These are phyloP conservation scores for Hypoxylon rubiginosum DNA, from an alignment of 2,329 filamentous ascomycete genomes.

Conservation along the genomic window DNA sequence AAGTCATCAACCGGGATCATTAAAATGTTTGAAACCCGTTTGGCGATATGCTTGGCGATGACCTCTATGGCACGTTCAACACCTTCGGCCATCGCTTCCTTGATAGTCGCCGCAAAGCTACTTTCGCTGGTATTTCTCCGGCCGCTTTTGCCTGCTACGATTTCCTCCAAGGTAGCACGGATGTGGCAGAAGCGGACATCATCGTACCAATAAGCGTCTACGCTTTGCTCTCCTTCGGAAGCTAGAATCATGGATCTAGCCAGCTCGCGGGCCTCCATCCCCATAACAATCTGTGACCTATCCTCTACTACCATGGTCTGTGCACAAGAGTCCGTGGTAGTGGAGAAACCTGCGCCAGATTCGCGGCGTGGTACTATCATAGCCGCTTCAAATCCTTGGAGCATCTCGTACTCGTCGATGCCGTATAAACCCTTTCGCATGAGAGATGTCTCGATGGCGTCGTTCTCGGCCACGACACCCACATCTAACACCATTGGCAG, in stretches of 20 bases:
- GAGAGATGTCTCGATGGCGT: constrained; percentile 28
- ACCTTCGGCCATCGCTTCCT: constrained; percentile 31
- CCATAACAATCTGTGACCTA: constrained; percentile 38
- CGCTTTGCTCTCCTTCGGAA: constrained; percentile 18
- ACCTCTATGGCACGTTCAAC: constrained; percentile 22
- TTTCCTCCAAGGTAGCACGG: constrained; percentile 35
- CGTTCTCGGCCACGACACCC: constrained; percentile 48
- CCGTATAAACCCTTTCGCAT: constrained; percentile 36
- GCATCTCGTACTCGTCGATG: constrained; percentile 41
- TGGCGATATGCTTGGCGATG: constrained; percentile 38
- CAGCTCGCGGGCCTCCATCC: constrained; percentile 42
- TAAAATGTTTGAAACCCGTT: constrained; percentile 44
- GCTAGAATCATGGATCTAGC: constrained; percentile 30
- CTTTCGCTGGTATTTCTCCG: constrained; percentile 22
- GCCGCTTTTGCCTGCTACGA: constrained; percentile 9
- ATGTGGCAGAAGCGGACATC: constrained; percentile 46
- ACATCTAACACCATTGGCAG: constrained; percentile 52
- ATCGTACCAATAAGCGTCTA: constrained; percentile 47
- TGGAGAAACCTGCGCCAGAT: not conserved
- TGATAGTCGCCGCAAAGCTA: constrained; percentile 30
- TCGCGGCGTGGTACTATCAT: constrained; percentile 32
- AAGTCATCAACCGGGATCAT: constrained; percentile 42
- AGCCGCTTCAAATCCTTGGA: constrained; percentile 45
- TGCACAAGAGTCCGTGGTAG: not conserved
- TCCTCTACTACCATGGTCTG: not conserved